A percentile compares a stretch with the other conserved stretches of the same genome.
phyloP scores from a whole-genome alignment of 1,139 yeast species.

The Pichia kudriavzevii region DNA sequence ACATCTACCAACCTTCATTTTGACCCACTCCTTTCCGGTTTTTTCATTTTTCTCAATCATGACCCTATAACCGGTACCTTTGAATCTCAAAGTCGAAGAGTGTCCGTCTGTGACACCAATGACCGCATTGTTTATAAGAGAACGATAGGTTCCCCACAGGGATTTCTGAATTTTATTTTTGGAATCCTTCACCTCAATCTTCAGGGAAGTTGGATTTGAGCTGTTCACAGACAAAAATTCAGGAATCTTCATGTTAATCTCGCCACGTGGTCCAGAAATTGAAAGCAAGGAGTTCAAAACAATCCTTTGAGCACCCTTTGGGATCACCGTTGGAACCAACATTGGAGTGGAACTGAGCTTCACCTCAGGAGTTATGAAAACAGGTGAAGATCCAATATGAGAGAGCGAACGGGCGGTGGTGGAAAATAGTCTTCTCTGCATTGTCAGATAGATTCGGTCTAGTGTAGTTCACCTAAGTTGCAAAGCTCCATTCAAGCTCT shows the following conservation, averaged over 20 bases:
- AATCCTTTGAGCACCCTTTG: slow-evolving; percentile 60
- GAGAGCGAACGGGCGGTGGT: slow-evolving; percentile 30
- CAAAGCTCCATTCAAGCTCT: too few relatives aligned
- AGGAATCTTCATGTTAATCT: slow-evolving; percentile 57
- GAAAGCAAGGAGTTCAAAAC: slow-evolving; percentile 53
- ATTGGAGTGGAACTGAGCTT: slow-evolving; percentile 31
- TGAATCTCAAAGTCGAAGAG: slow-evolving; percentile 76
- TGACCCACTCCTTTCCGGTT: slow-evolving; percentile 53
- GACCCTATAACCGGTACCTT: slow-evolving; percentile 97
- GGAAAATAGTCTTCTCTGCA: slow-evolving; percentile 29
- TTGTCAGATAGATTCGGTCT: too few relatives aligned
- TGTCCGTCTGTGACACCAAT: slow-evolving; percentile 93
- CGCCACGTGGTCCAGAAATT: slow-evolving; percentile 80
- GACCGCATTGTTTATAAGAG: slow-evolving; percentile 68
- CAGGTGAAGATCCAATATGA: slow-evolving; percentile 56
- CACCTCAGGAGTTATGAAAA: slow-evolving; percentile 48
- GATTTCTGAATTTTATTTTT: slow-evolving; percentile 63
- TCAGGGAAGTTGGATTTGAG: slow-evolving; percentile 28
- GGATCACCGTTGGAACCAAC: slow-evolving; percentile 44
- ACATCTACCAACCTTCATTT: slow-evolving; percentile 81
- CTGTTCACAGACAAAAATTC: slow-evolving; percentile 44
- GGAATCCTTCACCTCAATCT: slow-evolving; percentile 51
- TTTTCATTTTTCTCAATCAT: slow-evolving; percentile 41
- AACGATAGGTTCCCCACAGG: slow-evolving; percentile 94
- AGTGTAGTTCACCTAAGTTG: too few relatives aligned